A percentile compares a stretch with the other conserved stretches of the same genome.
phyloP scores from a whole-genome alignment of 2,329 filamentous ascomycete species.

The Fusarium tjaetaba region DNA sequence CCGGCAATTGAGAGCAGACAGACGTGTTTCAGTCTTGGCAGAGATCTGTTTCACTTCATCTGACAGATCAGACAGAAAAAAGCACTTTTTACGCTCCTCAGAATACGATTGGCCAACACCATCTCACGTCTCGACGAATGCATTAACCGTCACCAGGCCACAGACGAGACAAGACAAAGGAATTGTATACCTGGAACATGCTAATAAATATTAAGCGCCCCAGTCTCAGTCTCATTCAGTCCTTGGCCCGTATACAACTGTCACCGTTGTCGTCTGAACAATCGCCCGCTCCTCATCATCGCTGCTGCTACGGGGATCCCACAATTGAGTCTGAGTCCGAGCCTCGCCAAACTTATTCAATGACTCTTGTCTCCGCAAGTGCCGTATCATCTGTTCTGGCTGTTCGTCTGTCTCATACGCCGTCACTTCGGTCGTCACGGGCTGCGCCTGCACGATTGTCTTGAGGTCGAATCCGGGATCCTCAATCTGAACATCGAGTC shows the following conservation, averaged over 20 bases:
- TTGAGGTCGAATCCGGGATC: constrained; percentile 36
- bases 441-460: constrained; percentile 36
- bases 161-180: background rate
- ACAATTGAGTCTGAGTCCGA: constrained; percentile 7
- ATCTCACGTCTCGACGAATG: background rate
- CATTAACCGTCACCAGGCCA: background rate
- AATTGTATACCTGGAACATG: background rate
- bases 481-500: constrained; percentile 13
- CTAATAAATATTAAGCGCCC: background rate
- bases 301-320: constrained; percentile 11
- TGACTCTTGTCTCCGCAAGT: constrained; percentile 38
- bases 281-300: constrained; percentile 38
- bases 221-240: background rate
- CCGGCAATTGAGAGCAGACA: background rate
- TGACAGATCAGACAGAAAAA: background rate
- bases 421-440: constrained; percentile 27
- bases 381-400: constrained; percentile 23
- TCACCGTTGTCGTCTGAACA: constrained; percentile 41
- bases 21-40: constrained; percentile 22
- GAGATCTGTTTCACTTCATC: constrained; percentile 2
- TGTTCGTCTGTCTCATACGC: constrained; percentile 22
- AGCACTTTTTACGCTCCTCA: background rate
- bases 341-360: constrained; percentile 35
- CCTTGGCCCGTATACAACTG: constrained; percentile 36
- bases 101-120: background rate